Conservation (phyloP, 371 early-diverging fungal genomes). For the Apophysomyces elegans region DNA sequence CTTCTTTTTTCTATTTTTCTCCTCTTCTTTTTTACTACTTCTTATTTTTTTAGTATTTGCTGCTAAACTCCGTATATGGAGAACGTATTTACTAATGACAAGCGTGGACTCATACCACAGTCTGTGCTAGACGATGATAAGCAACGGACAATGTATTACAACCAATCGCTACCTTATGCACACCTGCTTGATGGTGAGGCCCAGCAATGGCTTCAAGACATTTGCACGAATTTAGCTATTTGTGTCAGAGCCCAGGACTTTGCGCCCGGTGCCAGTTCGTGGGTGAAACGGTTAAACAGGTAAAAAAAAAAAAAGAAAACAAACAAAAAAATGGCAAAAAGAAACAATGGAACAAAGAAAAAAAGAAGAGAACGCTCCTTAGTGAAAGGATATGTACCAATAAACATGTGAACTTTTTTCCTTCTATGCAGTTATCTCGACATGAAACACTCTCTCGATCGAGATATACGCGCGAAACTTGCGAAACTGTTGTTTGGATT, state of each 20-base stretch:
- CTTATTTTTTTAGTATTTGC: not conserved
- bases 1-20: not conserved
- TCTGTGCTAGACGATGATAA: constrained; percentile 48
- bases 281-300: constrained; percentile 64
- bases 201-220: constrained; percentile 56
- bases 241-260: constrained; percentile 64
- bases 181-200: constrained; percentile 56
- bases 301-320: constrained; percentile 25
- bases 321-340: not conserved
- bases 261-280: constrained; percentile 57
- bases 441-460: constrained; percentile 66
- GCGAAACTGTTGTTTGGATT: constrained; percentile 64
- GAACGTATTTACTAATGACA: not conserved
- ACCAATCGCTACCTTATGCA: constrained; percentile 62
- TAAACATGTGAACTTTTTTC: not conserved
- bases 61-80: not conserved
- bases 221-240: constrained; percentile 54
- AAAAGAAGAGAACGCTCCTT: not conserved
- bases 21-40: not conserved
- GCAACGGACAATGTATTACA: constrained; percentile 48
- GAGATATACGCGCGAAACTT: constrained; percentile 61
- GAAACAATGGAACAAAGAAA: too few species aligned
- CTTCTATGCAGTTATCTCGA: constrained; percentile 57
- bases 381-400: not conserved
- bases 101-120: constrained; percentile 26